Evolutionary conservation across 129 eudicot species (phyloP).

Genomic region (Sambucus nigra): DNA sequence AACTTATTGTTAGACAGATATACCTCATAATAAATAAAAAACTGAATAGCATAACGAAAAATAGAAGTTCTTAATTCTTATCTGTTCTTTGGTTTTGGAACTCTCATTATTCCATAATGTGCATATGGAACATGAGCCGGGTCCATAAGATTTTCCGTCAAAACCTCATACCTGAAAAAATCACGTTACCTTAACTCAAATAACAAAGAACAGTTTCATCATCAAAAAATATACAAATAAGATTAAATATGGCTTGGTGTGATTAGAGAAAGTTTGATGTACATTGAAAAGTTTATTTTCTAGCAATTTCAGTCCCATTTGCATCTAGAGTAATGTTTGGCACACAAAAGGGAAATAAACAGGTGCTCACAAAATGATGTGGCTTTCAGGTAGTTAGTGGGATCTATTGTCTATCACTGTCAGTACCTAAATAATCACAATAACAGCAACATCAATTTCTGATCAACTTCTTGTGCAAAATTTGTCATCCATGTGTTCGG

Average conservation of each 20-base stretch:
- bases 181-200: background rate
- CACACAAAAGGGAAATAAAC: no score
- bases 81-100: conserved; percentile 28
- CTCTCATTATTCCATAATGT: conserved; percentile 60
- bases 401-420: no score
- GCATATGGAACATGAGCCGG: conserved; percentile 94
- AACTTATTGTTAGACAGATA: conserved; percentile 23
- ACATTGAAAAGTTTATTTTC: background rate
- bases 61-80: conserved; percentile 37
- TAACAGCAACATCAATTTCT: no score
- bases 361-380: no score
- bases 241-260: background rate
- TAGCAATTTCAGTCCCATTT: no score
- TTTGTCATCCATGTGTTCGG: no score
- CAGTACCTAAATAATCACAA: no score
- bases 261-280: background rate
- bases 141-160: conserved; percentile 84
- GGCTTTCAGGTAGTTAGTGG: no score
- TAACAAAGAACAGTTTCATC: background rate
- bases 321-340: no score
- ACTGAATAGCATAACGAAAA: background rate
- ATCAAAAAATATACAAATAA: background rate
- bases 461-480: no score
- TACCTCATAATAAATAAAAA: background rate
- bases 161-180: conserved; percentile 63